Base-by-base conservation (phyloP, 2,329 filamentous ascomycete genomes). In the Hypoxylon sp. region DNA sequence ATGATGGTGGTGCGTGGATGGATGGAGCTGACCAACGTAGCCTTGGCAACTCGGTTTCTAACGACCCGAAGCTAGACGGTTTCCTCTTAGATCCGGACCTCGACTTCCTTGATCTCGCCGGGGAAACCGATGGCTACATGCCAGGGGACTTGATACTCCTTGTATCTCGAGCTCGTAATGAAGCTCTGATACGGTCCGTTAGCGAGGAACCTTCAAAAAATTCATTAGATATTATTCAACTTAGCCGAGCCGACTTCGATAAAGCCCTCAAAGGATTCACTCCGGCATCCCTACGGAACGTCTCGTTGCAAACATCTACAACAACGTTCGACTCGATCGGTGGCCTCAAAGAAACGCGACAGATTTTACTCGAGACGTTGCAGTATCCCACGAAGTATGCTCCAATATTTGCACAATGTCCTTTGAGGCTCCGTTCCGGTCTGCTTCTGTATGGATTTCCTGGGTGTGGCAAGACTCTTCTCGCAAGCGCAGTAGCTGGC, bases 381-480 rank as follows among this genome's bases (percentile, higher is more conserved):
- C 93, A 98, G 77, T 99, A 99, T 76, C 96, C 96, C 0, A 99
- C 97, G 1, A 97, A 96, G 65, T 99, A 99, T 77, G 96, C 96
- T 0, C 96, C 96, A 1, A 98, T 99, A 70, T 99, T 99, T 76
- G 94, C 94, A 3, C 93, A 97, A 76, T 99, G 96, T 73, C 96
- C 96, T 3, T 87, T 99, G 0, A 92, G 96, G n/a, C 85, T 99
- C 3, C 93, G 96, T 10, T 98, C 95, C 6, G 96, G 96, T 58
- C 86, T 99, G 1, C 85, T 99, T 2, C 86, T 99, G 0, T 99
- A 99, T 77, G 96, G 96, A 28, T 98, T 92, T 75, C 96, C 96
- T 0, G 96, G 96, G 2, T 98, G 96, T 76, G 97, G 97, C 68
- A 99, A 99, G 82, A 99, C 96, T 0, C 86, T 99, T 7, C 88